Percentiles rank a stretch among this genome's conserved stretches.
Evolutionary conservation across 2,329 filamentous ascomycete species (phyloP).

Genomic region (Cladobotryum protrusum): DNA sequence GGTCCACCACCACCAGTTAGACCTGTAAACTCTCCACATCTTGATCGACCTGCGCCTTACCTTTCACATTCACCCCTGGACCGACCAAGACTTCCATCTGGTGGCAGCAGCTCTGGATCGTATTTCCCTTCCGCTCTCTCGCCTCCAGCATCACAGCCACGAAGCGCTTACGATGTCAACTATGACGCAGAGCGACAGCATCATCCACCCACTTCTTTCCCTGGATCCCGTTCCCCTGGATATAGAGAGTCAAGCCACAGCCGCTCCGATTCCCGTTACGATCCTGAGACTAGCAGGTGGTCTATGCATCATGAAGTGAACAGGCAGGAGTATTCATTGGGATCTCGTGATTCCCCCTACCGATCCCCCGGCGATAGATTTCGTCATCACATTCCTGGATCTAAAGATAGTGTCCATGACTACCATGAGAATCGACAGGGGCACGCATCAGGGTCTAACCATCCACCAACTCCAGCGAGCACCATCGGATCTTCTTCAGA

Average conservation of each 20-base stretch:
- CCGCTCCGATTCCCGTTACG: slow-evolving; percentile 30
- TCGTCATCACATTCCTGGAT: slow-evolving; percentile 31
- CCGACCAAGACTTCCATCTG: slow-evolving; percentile 35
- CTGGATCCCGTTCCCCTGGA: slow-evolving; percentile 41
- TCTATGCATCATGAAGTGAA: slow-evolving; percentile 33
- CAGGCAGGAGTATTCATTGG: slow-evolving; percentile 41
- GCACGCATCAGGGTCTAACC: slow-evolving; percentile 16
- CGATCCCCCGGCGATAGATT: slow-evolving; percentile 29
- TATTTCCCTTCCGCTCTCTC: slow-evolving; percentile 41
- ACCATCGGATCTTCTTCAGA: slow-evolving; percentile 29
- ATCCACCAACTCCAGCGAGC: slow-evolving; percentile 23
- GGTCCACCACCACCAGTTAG: slow-evolving; percentile 40
- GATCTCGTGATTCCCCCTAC: slow-evolving; percentile 33
- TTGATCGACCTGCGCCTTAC: slow-evolving; percentile 39
- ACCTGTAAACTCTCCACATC: slow-evolving; percentile 39
- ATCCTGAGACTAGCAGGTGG: slow-evolving; percentile 34
- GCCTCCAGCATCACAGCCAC: slow-evolving; percentile 36
- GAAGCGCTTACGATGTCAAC: slow-evolving; percentile 41
- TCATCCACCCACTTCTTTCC: slow-evolving; percentile 28
- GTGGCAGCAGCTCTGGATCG: slow-evolving; percentile 32
- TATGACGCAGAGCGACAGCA: slow-evolving; percentile 37
- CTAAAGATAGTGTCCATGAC: slow-evolving; percentile 25
- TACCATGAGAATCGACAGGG: slow-evolving; percentile 21
- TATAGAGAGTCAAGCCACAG: slow-evolving; percentile 19
- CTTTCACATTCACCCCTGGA: slow-evolving; percentile 42